phyloP scores from a whole-genome alignment of 768 basidiomycete genomes.

The Lepiota venenata region DNA sequence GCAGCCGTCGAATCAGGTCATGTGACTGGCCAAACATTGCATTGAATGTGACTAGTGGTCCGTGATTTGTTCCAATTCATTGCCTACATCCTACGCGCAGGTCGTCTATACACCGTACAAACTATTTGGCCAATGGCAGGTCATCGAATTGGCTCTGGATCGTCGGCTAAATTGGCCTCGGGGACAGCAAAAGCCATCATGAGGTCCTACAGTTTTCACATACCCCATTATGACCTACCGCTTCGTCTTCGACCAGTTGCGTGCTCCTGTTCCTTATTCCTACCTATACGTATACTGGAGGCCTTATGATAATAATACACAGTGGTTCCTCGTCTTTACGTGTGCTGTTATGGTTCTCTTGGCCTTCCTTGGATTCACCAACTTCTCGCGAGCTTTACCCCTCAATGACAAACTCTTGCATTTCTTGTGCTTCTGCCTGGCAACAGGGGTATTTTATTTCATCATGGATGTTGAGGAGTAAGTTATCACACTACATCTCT shows the following conservation, averaged over 20 bases:
- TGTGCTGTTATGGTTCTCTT: conserved; percentile 62
- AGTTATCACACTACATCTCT: conserved; percentile 20
- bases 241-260: conserved; percentile 69
- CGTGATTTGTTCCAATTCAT: no score
- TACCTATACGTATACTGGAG: conserved; percentile 3
- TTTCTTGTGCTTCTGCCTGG: conserved; percentile 71
- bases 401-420: conserved; percentile 80
- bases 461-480: conserved; percentile 88
- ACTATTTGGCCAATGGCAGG: not conserved
- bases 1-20: no score
- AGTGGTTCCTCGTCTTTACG: conserved; percentile 86
- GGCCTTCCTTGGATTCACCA: conserved; percentile 76
- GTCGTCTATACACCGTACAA: not conserved
- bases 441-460: conserved; percentile 83
- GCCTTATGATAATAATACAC: not conserved
- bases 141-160: not conserved
- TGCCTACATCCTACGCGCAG: no score
- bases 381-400: conserved; percentile 59
- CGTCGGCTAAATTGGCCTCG: conserved; percentile 32
- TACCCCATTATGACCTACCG: conserved; percentile 69
- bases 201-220: conserved; percentile 61
- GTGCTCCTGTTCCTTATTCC: conserved; percentile 14
- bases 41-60: no score
- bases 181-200: conserved; percentile 57
- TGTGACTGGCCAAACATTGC: no score